Evolutionary conservation across 2,329 filamentous ascomycete genomes (phyloP).

Genomic region (Ophiocordyceps unilateralis): DNA sequence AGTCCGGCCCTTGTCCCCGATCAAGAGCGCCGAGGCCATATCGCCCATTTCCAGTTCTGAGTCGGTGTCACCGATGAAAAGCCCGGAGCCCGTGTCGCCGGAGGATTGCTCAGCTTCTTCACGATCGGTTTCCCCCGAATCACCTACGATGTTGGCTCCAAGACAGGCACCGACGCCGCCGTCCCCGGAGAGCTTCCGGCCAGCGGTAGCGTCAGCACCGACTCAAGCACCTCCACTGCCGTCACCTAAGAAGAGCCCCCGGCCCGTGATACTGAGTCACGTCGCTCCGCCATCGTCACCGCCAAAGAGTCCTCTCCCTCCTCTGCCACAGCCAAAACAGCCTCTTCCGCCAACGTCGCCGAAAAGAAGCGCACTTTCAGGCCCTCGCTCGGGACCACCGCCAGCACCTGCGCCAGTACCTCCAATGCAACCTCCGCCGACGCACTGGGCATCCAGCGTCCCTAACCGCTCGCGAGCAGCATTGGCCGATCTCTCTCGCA

Average conservation of each 20-base stretch:
- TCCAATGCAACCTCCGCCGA: neutral
- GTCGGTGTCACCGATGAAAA: neutral
- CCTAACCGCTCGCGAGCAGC: neutral
- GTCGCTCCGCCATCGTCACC: neutral
- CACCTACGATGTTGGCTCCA: neutral
- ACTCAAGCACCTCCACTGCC: neutral
- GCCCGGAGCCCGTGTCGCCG: neutral
- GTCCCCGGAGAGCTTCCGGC: neutral
- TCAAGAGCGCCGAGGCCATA: too few species aligned
- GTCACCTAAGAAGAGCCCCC: neutral
- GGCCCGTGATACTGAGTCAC: neutral
- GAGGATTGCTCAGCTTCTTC: neutral
- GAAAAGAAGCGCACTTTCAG: neutral
- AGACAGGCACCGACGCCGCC: neutral
- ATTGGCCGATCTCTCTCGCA: slow-evolving; percentile 10
- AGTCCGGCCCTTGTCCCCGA: slow-evolving; percentile 1
- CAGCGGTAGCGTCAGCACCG: neutral
- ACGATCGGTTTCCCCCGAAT: neutral
- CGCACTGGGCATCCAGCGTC: neutral
- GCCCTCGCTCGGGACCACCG: neutral
- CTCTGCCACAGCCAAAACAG: neutral
- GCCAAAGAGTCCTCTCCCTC: neutral
- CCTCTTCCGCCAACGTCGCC: neutral
- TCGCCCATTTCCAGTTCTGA: too few species aligned
- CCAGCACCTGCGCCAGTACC: neutral